Evolutionary conservation across 1,139 yeast genomes (phyloP).

Genomic region (Arxiozyma telluris): DNA sequence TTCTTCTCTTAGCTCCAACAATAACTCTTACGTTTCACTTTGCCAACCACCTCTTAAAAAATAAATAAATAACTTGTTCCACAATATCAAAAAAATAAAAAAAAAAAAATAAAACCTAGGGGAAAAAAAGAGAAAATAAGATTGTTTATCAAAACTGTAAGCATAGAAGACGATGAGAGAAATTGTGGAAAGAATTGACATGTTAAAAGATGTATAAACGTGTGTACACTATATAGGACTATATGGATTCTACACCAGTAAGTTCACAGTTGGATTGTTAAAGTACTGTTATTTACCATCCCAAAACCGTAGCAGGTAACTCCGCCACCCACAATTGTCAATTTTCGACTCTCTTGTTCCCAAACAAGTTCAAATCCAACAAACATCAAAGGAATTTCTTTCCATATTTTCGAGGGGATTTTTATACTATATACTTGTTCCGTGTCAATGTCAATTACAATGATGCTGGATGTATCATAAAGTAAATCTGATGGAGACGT

Average conservation of each 20-base stretch:
- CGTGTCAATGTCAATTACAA: constrained; percentile 31
- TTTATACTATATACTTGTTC: constrained; percentile 24
- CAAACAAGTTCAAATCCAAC: constrained; percentile 48
- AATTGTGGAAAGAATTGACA: background rate
- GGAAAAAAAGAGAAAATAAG: too few species aligned
- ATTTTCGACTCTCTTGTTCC: constrained; percentile 18
- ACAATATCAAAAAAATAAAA: too few species aligned
- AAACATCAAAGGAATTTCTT: constrained; percentile 34
- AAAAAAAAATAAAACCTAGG: background rate
- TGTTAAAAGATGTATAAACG: too few species aligned
- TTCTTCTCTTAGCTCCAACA: background rate
- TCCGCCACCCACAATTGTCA: constrained; percentile 54
- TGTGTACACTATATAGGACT: background rate
- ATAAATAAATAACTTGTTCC: too few species aligned
- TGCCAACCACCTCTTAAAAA: background rate
- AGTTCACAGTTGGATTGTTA: background rate
- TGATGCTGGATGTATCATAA: constrained; percentile 34
- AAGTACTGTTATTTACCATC: constrained; percentile 44
- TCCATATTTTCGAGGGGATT: constrained; percentile 35
- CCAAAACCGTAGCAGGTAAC: constrained; percentile 84
- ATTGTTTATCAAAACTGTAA: too few species aligned
- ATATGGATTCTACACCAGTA: background rate
- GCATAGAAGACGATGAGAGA: background rate
- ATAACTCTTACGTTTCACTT: background rate
- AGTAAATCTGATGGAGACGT: constrained; percentile 39